phyloP scores from a whole-genome alignment of 805 yeast species.

The Phaffomyces thermotolerans region DNA sequence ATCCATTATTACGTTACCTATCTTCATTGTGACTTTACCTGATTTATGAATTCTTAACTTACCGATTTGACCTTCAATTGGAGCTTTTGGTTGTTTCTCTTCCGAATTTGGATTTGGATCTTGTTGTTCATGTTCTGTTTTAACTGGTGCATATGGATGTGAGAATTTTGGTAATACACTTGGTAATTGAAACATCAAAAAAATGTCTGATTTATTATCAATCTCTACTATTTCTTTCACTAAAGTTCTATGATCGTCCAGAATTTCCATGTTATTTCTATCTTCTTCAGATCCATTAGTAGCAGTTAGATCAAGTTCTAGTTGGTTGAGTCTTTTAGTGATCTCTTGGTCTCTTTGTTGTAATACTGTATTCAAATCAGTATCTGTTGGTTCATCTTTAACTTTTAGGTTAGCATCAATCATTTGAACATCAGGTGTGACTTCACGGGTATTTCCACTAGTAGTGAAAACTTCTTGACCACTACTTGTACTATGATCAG shows the following conservation, averaged over 20 bases:
- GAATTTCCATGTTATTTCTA: constrained; percentile 17
- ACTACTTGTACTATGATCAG: constrained; percentile 27
- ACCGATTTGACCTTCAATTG: constrained; percentile 58
- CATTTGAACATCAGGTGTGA: background rate
- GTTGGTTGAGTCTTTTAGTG: constrained; percentile 23
- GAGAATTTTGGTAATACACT: constrained; percentile 29
- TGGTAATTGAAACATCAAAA: constrained; percentile 34
- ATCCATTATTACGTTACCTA: constrained; percentile 66
- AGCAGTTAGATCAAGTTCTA: constrained; percentile 21
- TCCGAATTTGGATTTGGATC: background rate
- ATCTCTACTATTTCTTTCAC: constrained; percentile 19
- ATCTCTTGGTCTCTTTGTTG: constrained; percentile 21
- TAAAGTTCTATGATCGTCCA: constrained; percentile 34
- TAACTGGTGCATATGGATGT: constrained; percentile 6
- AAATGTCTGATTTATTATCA: constrained; percentile 28
- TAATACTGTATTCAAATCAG: constrained; percentile 13
- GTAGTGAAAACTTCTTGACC: background rate
- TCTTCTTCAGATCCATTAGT: constrained; percentile 32
- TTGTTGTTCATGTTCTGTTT: constrained; percentile 1
- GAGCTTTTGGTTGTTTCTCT: constrained; percentile 2
- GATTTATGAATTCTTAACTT: constrained; percentile 71
- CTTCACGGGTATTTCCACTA: constrained; percentile 19
- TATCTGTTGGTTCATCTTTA: constrained; percentile 18
- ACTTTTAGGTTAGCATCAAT: constrained; percentile 4
- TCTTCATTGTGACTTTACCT: constrained; percentile 67